Conservation (phyloP, 768 basidiomycete genomes). For the Collybia sordida region DNA sequence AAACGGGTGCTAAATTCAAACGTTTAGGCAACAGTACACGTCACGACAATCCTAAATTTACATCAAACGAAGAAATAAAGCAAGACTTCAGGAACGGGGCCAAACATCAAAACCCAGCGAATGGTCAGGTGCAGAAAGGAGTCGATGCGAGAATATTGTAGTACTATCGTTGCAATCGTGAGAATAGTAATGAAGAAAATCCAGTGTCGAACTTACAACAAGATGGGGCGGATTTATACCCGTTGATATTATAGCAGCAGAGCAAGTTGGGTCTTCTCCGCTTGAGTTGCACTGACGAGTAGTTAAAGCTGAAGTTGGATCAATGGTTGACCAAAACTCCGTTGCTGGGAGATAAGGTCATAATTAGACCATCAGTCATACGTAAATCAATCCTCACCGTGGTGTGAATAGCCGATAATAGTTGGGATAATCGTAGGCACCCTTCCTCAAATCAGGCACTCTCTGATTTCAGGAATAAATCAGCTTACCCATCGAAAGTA, state of each 20-base stretch:
- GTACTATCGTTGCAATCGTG: too few species aligned
- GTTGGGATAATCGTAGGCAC: conserved; percentile 13
- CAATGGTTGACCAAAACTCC: conserved; percentile 24
- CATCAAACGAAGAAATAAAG: too few species aligned
- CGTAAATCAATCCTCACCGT: conserved; percentile 4
- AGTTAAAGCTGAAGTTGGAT: conserved; percentile 20
- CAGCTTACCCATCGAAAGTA: conserved; percentile 11
- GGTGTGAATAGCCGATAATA: conserved; percentile 10
- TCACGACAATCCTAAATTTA: too few species aligned
- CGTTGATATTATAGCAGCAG: conserved; percentile 17
- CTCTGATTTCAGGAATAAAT: not conserved
- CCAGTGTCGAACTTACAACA: conserved; percentile 4
- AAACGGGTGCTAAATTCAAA: too few species aligned
- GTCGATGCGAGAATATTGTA: too few species aligned
- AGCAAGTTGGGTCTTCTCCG: conserved; percentile 27
- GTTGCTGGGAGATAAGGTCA: conserved; percentile 9
- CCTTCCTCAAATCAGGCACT: not conserved
- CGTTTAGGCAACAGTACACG: too few species aligned
- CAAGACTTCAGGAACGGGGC: too few species aligned
- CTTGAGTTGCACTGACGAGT: conserved; percentile 18
- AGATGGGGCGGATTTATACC: conserved; percentile 23
- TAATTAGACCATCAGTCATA: not conserved
- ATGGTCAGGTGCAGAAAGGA: too few species aligned
- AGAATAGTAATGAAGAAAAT: too few species aligned
- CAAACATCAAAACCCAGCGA: too few species aligned